phyloP scores from a whole-genome alignment of 129 eudicot genomes.

The Apium graveolens region DNA sequence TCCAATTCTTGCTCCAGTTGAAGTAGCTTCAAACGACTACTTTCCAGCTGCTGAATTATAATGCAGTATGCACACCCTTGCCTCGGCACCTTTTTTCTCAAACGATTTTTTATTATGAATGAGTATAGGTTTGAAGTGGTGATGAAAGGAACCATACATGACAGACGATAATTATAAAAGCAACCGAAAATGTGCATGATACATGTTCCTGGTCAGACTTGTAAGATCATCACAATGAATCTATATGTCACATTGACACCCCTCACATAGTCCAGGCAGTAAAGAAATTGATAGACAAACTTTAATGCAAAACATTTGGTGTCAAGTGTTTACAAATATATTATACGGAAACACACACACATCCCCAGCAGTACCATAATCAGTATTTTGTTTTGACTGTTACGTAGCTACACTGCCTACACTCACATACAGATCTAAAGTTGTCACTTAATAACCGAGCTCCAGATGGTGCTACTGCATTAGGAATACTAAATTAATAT shows the following conservation, averaged over 20 bases:
- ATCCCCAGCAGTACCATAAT: not conserved
- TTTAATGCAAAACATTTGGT: not conserved
- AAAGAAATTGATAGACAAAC: not conserved
- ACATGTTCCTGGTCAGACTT: not conserved
- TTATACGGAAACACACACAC: too few relatives aligned
- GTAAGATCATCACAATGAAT: not conserved
- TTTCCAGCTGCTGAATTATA: constrained; percentile 65
- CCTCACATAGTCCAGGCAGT: not conserved
- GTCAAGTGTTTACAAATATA: not conserved
- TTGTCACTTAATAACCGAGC: too few relatives aligned
- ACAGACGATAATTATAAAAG: not conserved
- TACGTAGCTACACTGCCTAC: too few relatives aligned
- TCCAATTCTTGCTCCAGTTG: constrained; percentile 93
- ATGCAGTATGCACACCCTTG: not conserved
- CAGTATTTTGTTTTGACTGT: not conserved
- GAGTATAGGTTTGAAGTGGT: not conserved
- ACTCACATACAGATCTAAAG: too few relatives aligned
- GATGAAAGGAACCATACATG: not conserved
- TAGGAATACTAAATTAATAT: too few relatives aligned
- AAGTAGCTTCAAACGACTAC: constrained; percentile 61
- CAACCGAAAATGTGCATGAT: not conserved
- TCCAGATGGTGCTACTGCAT: too few relatives aligned
- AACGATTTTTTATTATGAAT: constrained; percentile 51
- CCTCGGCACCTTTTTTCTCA: constrained; percentile 74
- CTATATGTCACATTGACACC: not conserved